These are phyloP conservation scores for Coniosporium apollinis DNA, from an alignment of 495 filamentous ascomycete species.

Conservation along the genomic window DNA sequence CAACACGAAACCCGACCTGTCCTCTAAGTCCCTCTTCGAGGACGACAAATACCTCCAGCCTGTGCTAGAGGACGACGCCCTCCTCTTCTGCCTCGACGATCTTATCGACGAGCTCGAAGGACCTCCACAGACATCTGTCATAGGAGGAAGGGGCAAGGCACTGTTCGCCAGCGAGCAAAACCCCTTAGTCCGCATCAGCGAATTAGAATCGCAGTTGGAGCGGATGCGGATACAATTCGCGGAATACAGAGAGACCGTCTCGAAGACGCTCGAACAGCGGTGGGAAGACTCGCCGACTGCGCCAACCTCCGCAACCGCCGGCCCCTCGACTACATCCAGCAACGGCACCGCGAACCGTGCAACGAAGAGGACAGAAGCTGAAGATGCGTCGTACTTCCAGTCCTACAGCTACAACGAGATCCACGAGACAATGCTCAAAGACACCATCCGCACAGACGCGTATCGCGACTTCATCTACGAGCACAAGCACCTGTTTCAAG, in stretches of 20 bases:
- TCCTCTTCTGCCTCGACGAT: slow-evolving; percentile 73
- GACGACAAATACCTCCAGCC: slow-evolving; percentile 69
- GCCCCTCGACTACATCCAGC: too few relatives aligned
- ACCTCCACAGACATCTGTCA: slow-evolving; percentile 13
- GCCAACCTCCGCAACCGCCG: slow-evolving; percentile 3
- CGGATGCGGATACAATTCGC: slow-evolving; percentile 48
- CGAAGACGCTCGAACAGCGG: slow-evolving; percentile 52
- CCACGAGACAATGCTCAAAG: slow-evolving; percentile 84
- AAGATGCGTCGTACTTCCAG: slow-evolving; percentile 58
- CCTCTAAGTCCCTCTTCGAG: slow-evolving; percentile 40
- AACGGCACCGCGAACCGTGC: too few relatives aligned
- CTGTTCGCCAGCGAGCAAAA: slow-evolving; percentile 15
- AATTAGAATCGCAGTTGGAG: slow-evolving; percentile 53
- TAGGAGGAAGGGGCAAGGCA: slow-evolving; percentile 23
- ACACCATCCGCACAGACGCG: slow-evolving; percentile 45
- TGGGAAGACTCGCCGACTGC: slow-evolving; percentile 30
- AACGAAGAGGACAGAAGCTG: slow-evolving; percentile 14
- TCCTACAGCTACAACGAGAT: slow-evolving; percentile 76
- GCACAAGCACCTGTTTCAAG: slow-evolving; percentile 80
- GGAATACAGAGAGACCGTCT: slow-evolving; percentile 53
- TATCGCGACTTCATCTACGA: slow-evolving; percentile 59
- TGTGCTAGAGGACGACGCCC: slow-evolving; percentile 74
- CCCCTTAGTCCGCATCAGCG: slow-evolving; percentile 30
- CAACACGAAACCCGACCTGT: slow-evolving; percentile 34
- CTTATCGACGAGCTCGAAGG: slow-evolving; percentile 28